Percentiles rank a stretch among this genome's conserved stretches.
Conservation (phyloP, 2,329 filamentous ascomycete species). For the Penicillium sp. region DNA sequence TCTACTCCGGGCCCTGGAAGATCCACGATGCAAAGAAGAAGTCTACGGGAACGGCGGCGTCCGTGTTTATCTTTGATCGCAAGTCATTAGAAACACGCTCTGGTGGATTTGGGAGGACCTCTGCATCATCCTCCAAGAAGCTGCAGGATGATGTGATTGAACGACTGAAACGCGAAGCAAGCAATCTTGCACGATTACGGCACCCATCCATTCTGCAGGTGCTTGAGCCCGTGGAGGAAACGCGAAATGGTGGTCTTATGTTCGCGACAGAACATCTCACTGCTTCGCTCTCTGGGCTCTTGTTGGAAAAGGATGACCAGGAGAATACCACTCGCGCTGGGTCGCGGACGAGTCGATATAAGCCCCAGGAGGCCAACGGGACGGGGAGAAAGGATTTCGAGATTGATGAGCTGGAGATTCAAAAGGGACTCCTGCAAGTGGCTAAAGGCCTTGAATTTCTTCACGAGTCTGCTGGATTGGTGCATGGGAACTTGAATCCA, state of each 20-base stretch:
- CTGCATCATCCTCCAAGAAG: conserved; percentile 68
- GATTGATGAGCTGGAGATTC: conserved; percentile 94
- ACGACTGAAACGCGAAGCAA: conserved; percentile 84
- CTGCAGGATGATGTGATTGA: conserved; percentile 87
- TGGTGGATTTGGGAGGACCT: conserved; percentile 57
- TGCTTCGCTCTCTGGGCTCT: conserved; percentile 73
- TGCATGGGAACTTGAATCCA: conserved; percentile 91
- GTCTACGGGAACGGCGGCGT: conserved; percentile 80
- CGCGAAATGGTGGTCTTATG: conserved; percentile 82
- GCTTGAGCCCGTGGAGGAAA: conserved; percentile 93
- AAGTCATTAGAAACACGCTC: conserved; percentile 73
- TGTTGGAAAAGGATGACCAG: conserved; percentile 86
- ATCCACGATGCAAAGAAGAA: conserved; percentile 98
- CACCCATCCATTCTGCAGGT: conserved; percentile 92
- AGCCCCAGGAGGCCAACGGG: conserved; percentile 74
- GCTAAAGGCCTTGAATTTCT: conserved; percentile 92
- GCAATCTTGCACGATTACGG: conserved; percentile 77
- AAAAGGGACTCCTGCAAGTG: conserved; percentile 90
- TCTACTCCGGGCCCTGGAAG: conserved; percentile 88
- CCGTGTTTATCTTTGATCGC: conserved; percentile 90
- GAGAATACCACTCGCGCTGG: conserved; percentile 66
- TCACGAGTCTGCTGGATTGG: conserved; percentile 88
- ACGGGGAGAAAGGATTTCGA: conserved; percentile 76
- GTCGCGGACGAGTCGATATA: conserved; percentile 71
- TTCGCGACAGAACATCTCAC: conserved; percentile 93